Conservation (phyloP, 352 stramenopile genomes). For the Phytophthora litchii region DNA sequence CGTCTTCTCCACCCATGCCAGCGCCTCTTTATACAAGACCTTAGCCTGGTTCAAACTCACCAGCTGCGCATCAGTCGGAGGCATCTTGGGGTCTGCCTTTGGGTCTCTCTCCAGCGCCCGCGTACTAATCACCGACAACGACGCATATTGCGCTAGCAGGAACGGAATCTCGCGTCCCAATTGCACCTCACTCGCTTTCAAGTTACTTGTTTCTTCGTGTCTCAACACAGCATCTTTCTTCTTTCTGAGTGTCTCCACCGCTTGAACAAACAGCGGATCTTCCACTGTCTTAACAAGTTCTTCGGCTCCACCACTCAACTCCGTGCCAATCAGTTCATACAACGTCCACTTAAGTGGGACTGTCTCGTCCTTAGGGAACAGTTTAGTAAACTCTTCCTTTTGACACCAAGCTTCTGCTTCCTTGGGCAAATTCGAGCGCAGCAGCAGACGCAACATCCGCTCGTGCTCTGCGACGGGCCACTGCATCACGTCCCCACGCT, state of each 20-base stretch:
- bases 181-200: constrained; percentile 54
- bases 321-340: constrained; percentile 69
- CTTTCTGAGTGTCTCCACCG: constrained; percentile 58
- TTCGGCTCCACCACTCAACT: constrained; percentile 46
- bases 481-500: constrained; percentile 74
- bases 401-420: constrained; percentile 58
- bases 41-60: constrained; percentile 69
- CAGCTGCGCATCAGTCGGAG: constrained; percentile 43
- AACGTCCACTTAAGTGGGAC: constrained; percentile 74
- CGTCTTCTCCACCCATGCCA: constrained; percentile 65
- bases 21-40: constrained; percentile 68
- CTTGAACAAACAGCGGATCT: constrained; percentile 65
- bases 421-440: constrained; percentile 58
- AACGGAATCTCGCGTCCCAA: constrained; percentile 74
- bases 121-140: constrained; percentile 57
- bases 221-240: constrained; percentile 69
- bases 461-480: constrained; percentile 77
- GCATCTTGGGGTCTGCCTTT: constrained; percentile 31
- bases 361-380: constrained; percentile 64
- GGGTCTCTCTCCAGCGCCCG: constrained; percentile 35
- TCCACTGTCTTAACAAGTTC: constrained; percentile 44
- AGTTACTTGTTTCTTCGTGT: constrained; percentile 46
- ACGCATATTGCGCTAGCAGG: constrained; percentile 71
- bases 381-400: constrained; percentile 55
- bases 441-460: constrained; percentile 63